Base-by-base conservation (phyloP, 495 filamentous ascomycete genomes). In the Peziza echinospora region DNA sequence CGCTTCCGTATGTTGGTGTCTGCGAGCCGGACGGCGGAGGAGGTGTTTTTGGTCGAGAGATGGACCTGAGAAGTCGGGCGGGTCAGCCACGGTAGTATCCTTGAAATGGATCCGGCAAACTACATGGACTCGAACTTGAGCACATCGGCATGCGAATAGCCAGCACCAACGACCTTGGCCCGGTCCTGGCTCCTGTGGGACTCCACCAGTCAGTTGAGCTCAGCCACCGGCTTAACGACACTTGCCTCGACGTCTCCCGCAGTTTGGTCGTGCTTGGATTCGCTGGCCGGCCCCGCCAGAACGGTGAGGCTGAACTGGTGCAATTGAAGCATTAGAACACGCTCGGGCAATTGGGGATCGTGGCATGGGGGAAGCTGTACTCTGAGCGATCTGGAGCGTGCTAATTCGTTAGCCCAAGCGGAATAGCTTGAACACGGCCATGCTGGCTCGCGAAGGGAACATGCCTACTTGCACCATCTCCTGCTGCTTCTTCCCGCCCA, bases 401-500 rank as follows among this genome's bases (percentile, higher is more conserved):
- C 19, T 17, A 2, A 6, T 37, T 37, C 13, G 30, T 2, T 37
- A 17, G 6, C 30, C 52, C 49, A 52, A 41, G 51, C n/a, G 26
- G 30, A 42, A 43, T 43, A 13, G 16, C 30, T 37, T n/a, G n/a
- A n/a, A n/a, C n/a, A n/a, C n/a, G n/a, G n/a, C n/a, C n/a, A n/a
- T n/a, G n/a, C n/a, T n/a, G n/a, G n/a, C n/a, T n/a, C n/a, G n/a
- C 49, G 26, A 5, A 10, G 46, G 7, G 39, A 48, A 68, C 66
- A 60, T 75, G 94, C 89, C 89, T 71, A 97, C 84, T 78, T 97
- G 87, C 52, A 93, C 82, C 89, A 97, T 97, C 74, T 97, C 87
- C 86, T 96, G 60, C 41, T 70, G 69, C 63, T 83, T 84, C 64
- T 78, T 86, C 56, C 71, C 41, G 41, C 41, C 41, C n/a, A 43